These are phyloP conservation scores for Gymnopus androsaceus DNA, from an alignment of 1,284 basidiomycete genomes.

Conservation along the genomic window DNA sequence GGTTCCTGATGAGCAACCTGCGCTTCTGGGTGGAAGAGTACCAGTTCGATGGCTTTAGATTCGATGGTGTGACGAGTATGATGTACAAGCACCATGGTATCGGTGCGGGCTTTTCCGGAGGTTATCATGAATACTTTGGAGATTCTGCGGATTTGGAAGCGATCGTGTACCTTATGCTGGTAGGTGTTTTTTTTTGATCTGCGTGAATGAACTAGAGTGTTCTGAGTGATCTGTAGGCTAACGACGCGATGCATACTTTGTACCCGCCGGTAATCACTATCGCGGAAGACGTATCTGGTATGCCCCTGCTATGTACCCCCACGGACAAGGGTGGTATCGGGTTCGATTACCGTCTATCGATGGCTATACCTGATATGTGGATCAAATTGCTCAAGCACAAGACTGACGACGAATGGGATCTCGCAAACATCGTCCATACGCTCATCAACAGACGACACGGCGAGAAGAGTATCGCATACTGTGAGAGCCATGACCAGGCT, in stretches of 20 bases:
- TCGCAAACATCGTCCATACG: constrained; percentile 87
- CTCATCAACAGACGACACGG: constrained; percentile 87
- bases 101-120: constrained; percentile 95
- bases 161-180: constrained; percentile 95
- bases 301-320: constrained; percentile 91
- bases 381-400: constrained; percentile 98
- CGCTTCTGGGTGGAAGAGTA: constrained; percentile 96
- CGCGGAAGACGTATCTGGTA: constrained; percentile 97
- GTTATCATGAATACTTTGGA: constrained; percentile 98
- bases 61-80: constrained; percentile 99
- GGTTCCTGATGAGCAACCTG: constrained; percentile 94
- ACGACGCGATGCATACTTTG: constrained; percentile 83
- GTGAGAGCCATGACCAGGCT: constrained; percentile 97
- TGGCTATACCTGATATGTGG: constrained; percentile 99
- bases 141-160: constrained; percentile 83
- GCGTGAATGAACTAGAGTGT: neutral
- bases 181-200: constrained; percentile 42
- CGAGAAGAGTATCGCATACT: constrained; percentile 94
- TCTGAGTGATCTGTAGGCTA: constrained; percentile 62
- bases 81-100: constrained; percentile 98
- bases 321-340: constrained; percentile 87
- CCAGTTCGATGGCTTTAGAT: constrained; percentile 95
- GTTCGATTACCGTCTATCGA: constrained; percentile 96
- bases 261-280: constrained; percentile 87
- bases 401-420: constrained; percentile 86